Evolutionary conservation across 352 stramenopile genomes (phyloP).

Genomic region (Thalassiosira hispida): DNA sequence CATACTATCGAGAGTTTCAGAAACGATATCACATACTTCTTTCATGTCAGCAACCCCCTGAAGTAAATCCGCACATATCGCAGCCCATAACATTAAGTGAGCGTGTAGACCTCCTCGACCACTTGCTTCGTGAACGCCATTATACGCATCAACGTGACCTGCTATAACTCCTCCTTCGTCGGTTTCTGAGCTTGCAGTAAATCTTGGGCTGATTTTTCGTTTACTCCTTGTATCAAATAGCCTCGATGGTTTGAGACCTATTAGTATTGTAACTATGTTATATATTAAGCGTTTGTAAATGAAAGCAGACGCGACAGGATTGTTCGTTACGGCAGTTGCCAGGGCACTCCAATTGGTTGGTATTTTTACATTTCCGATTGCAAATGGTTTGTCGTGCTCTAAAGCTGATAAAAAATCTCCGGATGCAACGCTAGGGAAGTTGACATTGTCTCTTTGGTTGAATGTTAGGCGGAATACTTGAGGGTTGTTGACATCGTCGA

Average conservation of each 20-base stretch:
- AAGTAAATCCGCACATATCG: slow-evolving; percentile 19
- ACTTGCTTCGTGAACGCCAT: slow-evolving; percentile 19
- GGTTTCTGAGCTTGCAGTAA: slow-evolving; percentile 4
- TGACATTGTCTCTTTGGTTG: slow-evolving; percentile 12
- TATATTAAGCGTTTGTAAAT: slow-evolving; percentile 40
- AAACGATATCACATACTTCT: slow-evolving; percentile 29
- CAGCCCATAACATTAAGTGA: slow-evolving; percentile 15
- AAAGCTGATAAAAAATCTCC: slow-evolving; percentile 15
- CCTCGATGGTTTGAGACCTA: slow-evolving; percentile 31
- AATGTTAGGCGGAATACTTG: slow-evolving; percentile 40
- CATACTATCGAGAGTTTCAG: slow-evolving; percentile 32
- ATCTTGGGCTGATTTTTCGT: slow-evolving; percentile 19
- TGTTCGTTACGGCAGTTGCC: slow-evolving; percentile 12
- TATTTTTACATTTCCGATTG: slow-evolving; percentile 21
- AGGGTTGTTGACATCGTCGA: slow-evolving; percentile 38
- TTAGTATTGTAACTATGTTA: slow-evolving; percentile 33
- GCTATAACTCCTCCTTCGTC: slow-evolving; percentile 15
- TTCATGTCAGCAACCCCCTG: slow-evolving; percentile 10
- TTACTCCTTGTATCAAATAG: slow-evolving; percentile 7
- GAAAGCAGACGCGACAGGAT: slow-evolving; percentile 32
- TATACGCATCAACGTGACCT: slow-evolving; percentile 10
- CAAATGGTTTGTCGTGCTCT: slow-evolving; percentile 11
- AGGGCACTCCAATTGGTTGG: slow-evolving; percentile 35
- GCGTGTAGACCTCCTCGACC: slow-evolving; percentile 7
- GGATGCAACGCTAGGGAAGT: slow-evolving; percentile 29